A percentile compares a stretch with the other conserved stretches of the same genome.
Evolutionary conservation across 2,329 filamentous ascomycete species (phyloP).

Genomic region (Microcyclosporella mali): DNA sequence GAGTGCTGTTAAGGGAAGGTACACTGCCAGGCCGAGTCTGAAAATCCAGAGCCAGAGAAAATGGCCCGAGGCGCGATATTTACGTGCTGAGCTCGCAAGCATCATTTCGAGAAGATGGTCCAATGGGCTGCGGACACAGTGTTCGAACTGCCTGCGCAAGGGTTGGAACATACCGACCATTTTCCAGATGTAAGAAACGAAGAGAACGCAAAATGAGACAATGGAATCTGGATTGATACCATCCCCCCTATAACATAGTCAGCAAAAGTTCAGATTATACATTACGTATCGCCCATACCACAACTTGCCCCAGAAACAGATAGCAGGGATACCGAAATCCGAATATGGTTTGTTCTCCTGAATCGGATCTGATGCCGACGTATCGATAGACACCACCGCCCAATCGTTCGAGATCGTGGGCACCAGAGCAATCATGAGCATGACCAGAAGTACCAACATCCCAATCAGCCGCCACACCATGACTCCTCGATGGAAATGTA

Average conservation of each 20-base stretch:
- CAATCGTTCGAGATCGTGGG: conserved; percentile 20
- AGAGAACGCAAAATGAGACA: conserved; percentile 17
- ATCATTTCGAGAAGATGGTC: conserved; percentile 13
- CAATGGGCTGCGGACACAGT: conserved; percentile 12
- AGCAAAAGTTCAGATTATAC: too few relatives aligned
- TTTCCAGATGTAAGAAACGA: conserved; percentile 26
- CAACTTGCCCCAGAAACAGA: conserved; percentile 17
- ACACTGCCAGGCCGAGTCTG: conserved; percentile 9
- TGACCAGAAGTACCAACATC: conserved; percentile 12
- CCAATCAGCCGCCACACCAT: conserved; percentile 11
- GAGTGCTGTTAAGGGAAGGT: conserved; percentile 9
- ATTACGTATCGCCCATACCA: background rate
- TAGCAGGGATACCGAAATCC: conserved; percentile 14
- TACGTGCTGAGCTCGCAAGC: conserved; percentile 7
- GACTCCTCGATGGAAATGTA: conserved; percentile 9
- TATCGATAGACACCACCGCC: conserved; percentile 9
- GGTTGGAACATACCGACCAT: conserved; percentile 17
- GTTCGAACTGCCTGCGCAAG: conserved; percentile 9
- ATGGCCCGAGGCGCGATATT: conserved; percentile 7
- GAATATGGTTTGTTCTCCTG: background rate
- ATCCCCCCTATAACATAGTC: background rate
- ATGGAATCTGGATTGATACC: conserved; percentile 22
- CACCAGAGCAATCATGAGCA: conserved; percentile 21
- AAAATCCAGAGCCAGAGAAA: conserved; percentile 10
- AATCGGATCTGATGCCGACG: background rate